Evolutionary conservation across 1,139 yeast species (phyloP).

Genomic region (Magnusiomyces fungicola): DNA sequence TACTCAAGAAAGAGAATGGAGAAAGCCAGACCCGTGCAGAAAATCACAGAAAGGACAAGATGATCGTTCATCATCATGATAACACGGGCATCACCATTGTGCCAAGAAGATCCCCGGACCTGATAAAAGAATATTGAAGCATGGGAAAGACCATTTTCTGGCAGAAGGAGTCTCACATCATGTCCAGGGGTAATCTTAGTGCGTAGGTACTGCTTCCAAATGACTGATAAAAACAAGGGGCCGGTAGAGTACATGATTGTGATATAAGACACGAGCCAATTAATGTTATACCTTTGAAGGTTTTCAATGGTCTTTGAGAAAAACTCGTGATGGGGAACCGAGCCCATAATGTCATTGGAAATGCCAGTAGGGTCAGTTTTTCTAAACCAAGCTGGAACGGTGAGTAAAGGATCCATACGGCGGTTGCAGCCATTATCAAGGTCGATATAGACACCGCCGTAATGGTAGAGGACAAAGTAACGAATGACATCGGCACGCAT

Average conservation of each 20-base stretch:
- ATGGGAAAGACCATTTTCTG: slow-evolving; percentile 43
- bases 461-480: slow-evolving; percentile 73
- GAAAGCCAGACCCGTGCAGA: slow-evolving; percentile 57
- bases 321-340: slow-evolving; percentile 82
- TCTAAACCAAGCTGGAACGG: slow-evolving; percentile 79
- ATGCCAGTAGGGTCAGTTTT: slow-evolving; percentile 88
- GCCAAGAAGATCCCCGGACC: slow-evolving; percentile 84
- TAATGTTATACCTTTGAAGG: slow-evolving; percentile 44
- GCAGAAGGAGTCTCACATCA: slow-evolving; percentile 48
- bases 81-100: slow-evolving; percentile 72
- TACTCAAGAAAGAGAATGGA: slow-evolving; percentile 55
- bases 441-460: slow-evolving; percentile 88
- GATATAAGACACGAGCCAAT: slow-evolving; percentile 58
- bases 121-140: slow-evolving; percentile 50
- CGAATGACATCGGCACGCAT: slow-evolving; percentile 91
- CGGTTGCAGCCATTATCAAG: slow-evolving; percentile 83
- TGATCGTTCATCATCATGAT: slow-evolving; percentile 66
- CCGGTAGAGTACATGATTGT: slow-evolving; percentile 95
- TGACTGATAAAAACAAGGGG: slow-evolving; percentile 75
- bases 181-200: slow-evolving; percentile 37
- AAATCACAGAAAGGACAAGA: slow-evolving; percentile 57
- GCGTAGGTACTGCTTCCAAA: slow-evolving; percentile 82
- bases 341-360: slow-evolving; percentile 89
- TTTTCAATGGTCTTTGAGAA: slow-evolving; percentile 63
- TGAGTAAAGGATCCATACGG: slow-evolving; percentile 67